Conservation (phyloP, 2,329 filamentous ascomycete genomes). For the Calonectria pseudoreteaudii region DNA sequence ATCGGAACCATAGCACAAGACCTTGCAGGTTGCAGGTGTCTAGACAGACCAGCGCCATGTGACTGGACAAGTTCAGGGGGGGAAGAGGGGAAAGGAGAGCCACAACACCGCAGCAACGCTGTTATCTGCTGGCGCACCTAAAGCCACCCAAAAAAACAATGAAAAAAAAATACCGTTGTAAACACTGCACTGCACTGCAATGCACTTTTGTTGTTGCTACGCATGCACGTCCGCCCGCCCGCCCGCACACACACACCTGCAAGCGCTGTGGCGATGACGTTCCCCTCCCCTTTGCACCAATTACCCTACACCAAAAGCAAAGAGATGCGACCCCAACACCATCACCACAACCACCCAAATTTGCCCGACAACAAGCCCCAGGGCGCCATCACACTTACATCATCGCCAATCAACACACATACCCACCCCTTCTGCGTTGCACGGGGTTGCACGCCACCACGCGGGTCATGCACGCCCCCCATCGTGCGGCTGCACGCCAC, state of each 20-base stretch:
- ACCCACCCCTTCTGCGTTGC: neutral
- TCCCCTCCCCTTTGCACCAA: neutral
- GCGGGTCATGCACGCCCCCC: slow-evolving; percentile 1
- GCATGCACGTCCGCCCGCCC: neutral
- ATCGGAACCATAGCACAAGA: neutral
- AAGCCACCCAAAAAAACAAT: too few relatives aligned
- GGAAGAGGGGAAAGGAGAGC: too few relatives aligned
- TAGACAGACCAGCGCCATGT: neutral
- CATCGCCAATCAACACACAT: slow-evolving; percentile 7
- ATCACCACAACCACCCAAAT: neutral
- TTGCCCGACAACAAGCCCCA: neutral
- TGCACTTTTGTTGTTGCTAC: neutral
- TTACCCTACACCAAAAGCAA: slow-evolving; percentile 2
- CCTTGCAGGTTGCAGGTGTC: neutral
- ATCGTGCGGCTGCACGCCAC: slow-evolving; percentile 1
- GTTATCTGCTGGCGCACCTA: neutral
- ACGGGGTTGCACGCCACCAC: neutral
- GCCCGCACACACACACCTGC: neutral
- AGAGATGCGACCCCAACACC: neutral
- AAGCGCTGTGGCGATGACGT: neutral
- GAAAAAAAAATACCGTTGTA: neutral
- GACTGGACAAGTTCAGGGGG: neutral
- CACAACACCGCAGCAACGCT: neutral
- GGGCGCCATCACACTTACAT: neutral
- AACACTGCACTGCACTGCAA: neutral